Conservation (phyloP, 129 eudicot genomes). For the Ambrosia trifida region DNA sequence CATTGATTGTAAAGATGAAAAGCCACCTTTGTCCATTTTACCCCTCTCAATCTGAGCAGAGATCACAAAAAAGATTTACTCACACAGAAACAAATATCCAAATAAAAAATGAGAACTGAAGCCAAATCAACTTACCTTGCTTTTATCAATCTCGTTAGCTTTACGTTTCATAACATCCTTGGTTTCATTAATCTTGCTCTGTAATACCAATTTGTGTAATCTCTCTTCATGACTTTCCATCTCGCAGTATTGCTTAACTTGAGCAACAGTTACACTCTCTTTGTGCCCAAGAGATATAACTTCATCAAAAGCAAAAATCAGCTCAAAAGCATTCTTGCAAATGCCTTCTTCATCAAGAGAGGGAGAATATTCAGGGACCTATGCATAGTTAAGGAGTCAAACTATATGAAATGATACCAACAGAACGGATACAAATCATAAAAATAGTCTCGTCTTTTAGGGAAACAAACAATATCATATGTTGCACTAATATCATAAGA, state of each 20-base stretch:
- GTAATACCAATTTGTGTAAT: conserved; percentile 68
- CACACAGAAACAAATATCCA: neutral
- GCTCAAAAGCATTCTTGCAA: conserved; percentile 85
- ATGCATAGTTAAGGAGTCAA: conserved; percentile 51
- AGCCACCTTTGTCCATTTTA: conserved; percentile 69
- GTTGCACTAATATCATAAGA: neutral
- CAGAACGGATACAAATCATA: neutral
- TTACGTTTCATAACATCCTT: conserved; percentile 95
- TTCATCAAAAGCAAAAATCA: conserved; percentile 95
- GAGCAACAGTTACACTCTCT: conserved; percentile 86
- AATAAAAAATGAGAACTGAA: conserved; percentile 3
- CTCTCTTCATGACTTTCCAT: conserved; percentile 98
- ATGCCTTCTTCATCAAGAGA: conserved; percentile 96
- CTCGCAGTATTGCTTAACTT: conserved; percentile 94
- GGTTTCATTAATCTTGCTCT: conserved; percentile 84
- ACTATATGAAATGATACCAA: neutral
- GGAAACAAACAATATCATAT: neutral
- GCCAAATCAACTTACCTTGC: conserved; percentile 56
- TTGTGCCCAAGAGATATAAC: conserved; percentile 94
- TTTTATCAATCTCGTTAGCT: conserved; percentile 93
- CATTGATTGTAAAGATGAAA: conserved; percentile 66
- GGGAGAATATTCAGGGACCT: conserved; percentile 91
- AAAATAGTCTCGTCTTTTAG: neutral
- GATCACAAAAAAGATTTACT: neutral
- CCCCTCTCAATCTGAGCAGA: conserved; percentile 58